phyloP scores from a whole-genome alignment of 1,284 basidiomycete genomes.

The Caloboletus inedulis region DNA sequence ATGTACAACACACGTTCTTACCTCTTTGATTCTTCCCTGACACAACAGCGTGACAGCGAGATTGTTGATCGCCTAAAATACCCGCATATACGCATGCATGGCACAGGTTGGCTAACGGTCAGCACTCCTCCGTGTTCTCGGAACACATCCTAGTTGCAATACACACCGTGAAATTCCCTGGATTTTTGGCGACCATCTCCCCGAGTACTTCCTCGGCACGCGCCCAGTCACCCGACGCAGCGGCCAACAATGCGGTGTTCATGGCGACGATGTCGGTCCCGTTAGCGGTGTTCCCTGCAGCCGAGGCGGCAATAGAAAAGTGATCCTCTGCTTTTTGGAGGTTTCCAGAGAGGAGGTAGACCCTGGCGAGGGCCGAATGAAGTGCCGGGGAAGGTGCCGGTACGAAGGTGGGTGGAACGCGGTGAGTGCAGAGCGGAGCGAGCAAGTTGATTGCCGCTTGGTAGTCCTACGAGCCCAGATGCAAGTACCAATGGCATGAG shows the following conservation, averaged over 20 bases:
- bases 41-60: constrained; percentile 66
- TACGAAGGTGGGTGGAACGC: constrained; percentile 6
- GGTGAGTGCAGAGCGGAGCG: constrained; percentile 55
- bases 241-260: constrained; percentile 60
- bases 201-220: constrained; percentile 46
- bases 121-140: background rate
- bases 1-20: constrained; percentile 21
- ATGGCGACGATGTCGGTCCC: constrained; percentile 41
- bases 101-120: background rate
- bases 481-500: background rate
- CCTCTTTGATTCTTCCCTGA: constrained; percentile 69
- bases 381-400: constrained; percentile 46
- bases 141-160: no score
- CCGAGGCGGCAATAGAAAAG: constrained; percentile 46
- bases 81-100: background rate
- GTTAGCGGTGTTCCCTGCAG: background rate
- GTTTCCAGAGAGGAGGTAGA: constrained; percentile 71
- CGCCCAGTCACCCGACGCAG: constrained; percentile 67
- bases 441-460: constrained; percentile 62
- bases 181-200: constrained; percentile 45
- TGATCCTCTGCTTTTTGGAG: constrained; percentile 53
- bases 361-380: constrained; percentile 64
- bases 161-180: constrained; percentile 58
- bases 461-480: constrained; percentile 51
- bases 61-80: constrained; percentile 69